Conservation (phyloP, 2,329 filamentous ascomycete species). For the Fusarium devonianum region DNA sequence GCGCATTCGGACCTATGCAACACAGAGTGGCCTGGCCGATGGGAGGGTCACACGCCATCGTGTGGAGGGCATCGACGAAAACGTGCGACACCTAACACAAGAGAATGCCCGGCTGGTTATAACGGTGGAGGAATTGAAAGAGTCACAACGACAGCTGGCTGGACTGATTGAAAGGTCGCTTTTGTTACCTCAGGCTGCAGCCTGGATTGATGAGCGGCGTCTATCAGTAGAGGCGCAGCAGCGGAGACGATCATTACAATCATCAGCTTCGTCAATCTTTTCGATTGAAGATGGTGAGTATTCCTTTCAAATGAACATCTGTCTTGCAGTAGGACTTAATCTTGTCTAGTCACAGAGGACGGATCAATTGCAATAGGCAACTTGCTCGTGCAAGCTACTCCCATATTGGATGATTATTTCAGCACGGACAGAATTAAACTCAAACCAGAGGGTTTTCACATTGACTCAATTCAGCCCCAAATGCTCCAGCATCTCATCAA, state of each 20-base stretch:
- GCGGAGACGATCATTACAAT: too few species aligned
- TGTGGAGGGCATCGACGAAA: neutral
- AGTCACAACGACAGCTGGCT: neutral
- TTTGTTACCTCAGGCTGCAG: neutral
- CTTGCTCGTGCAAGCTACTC: neutral
- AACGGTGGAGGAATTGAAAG: neutral
- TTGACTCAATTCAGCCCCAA: neutral
- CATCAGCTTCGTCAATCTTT: too few species aligned
- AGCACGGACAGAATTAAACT: neutral
- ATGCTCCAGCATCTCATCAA: slow-evolving; percentile 1
- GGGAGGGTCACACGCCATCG: neutral
- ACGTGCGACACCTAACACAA: neutral
- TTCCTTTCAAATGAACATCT: neutral
- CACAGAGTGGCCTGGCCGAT: neutral
- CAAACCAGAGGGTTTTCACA: neutral
- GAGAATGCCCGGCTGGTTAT: neutral
- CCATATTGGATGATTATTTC: neutral
- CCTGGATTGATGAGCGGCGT: neutral
- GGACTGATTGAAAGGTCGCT: neutral
- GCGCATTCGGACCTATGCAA: neutral
- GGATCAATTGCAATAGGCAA: neutral
- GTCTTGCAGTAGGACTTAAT: neutral
- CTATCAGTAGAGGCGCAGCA: neutral
- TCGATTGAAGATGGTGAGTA: neutral
- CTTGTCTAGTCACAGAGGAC: neutral